Percentiles rank a stretch among this genome's conserved stretches.
These are phyloP conservation scores for Kernera saxatilis DNA, from an alignment of 345 rosid genomes.

Conservation along the genomic window DNA sequence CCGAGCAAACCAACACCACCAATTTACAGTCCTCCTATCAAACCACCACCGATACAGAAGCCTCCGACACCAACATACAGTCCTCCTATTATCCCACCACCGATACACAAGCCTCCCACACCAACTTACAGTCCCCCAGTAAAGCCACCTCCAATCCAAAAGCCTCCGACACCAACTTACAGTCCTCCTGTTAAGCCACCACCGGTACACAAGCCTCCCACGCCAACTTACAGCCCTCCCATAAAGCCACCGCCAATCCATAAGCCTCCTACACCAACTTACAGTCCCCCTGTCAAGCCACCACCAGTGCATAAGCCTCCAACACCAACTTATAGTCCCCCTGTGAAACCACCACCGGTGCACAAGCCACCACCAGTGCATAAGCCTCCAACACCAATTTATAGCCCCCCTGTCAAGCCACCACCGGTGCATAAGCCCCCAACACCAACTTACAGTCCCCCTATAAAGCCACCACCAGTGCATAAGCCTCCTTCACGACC, in stretches of 20 bases:
- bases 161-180: neutral
- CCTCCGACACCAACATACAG: neutral
- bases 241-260: neutral
- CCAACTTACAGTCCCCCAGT: neutral
- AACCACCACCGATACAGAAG: neutral
- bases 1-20: slow-evolving; percentile 7
- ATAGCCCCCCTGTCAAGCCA: neutral
- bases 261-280: neutral
- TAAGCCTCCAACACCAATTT: neutral
- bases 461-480: neutral
- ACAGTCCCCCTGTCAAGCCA: neutral
- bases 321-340: neutral
- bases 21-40: slow-evolving; percentile 11
- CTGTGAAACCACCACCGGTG: neutral
- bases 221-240: neutral
- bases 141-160: neutral
- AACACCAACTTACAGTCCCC: neutral
- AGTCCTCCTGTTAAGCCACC: neutral
- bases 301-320: neutral
- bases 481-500: neutral
- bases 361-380: neutral
- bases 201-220: neutral
- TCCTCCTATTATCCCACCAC: neutral
- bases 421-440: neutral
- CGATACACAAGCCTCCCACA: neutral